Evolutionary conservation across 2,329 filamentous ascomycete species (phyloP), one percentile per base, ranked within the genome.

Genomic region (Aspergillus bombycis): DNA sequence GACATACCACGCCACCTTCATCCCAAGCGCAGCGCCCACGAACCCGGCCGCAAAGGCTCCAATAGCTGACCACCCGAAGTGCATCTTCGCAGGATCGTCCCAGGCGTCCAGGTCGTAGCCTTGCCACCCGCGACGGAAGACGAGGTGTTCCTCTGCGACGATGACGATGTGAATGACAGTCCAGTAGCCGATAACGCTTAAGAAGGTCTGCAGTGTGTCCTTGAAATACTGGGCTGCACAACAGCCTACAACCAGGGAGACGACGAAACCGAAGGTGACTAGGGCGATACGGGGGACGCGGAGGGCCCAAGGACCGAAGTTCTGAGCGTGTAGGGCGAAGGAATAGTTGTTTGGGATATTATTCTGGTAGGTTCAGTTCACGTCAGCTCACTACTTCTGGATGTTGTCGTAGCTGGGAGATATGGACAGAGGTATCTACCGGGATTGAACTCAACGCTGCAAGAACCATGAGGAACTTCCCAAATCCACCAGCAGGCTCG

Each of bases 151-250:
- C 46, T 75, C 72, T 16, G 71, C 67, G 9, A 79, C 72, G 7
- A 78, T 62, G 2, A 74, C 71, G 55, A 77, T 69, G 36, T 76
- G 76, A 14, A 77, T 77, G 0, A 81, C 82, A 60, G 79, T 81
- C 80, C 81, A 84, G 70, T 84, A 85, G 11, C 82, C 82, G 3
- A 84, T 77, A 28, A 84, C 74, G 16, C 78, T 78, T 2, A 84
- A 67, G 66, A 84, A 81, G 57, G 83, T 81, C 66, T 82, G 71
- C 16, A 85, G 69, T 78, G 78, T 67, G 57, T 68, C 68, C 28
- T 65, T 45, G 46, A 77, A 75, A 63, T 73, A 77, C 16, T 66
- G 67, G 2, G 75, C 72, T 2, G 75, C 75, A 53, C 70, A 75
- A 57, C 75, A 77, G 10, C 75, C 76, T 4, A 77, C 71, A 2